These are phyloP conservation scores for Intubia oerlemansii DNA, from an alignment of 2,329 filamentous ascomycete species.

Conservation along the genomic window DNA sequence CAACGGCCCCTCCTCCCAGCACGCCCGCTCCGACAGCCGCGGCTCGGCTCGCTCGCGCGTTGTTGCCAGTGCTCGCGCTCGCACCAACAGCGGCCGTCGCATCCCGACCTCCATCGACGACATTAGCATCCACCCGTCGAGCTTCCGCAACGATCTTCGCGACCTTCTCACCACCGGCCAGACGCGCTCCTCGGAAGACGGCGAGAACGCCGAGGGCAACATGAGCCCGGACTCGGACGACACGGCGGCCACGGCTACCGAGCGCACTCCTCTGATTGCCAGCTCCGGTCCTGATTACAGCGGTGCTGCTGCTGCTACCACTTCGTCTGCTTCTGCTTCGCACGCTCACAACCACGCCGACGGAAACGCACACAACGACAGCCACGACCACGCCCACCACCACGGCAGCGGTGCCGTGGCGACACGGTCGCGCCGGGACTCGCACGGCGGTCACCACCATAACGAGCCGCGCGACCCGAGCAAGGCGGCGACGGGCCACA, in stretches of 20 bases:
- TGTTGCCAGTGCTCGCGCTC: no score
- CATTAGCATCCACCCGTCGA: constrained; percentile 73
- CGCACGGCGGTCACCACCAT: constrained; percentile 45
- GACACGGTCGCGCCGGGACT: constrained; percentile 21
- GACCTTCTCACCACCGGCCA: constrained; percentile 64
- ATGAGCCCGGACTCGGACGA: constrained; percentile 19
- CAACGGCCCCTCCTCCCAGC: constrained; percentile 3
- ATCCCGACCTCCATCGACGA: constrained; percentile 43
- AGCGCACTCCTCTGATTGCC: constrained; percentile 18
- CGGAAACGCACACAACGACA: constrained; percentile 11
- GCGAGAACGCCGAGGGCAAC: no score
- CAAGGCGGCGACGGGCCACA: constrained; percentile 45
- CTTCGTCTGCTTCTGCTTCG: constrained; percentile 11
- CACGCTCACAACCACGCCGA: constrained; percentile 10
- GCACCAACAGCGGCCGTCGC: constrained; percentile 23
- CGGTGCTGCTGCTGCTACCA: no score
- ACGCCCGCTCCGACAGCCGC: constrained; percentile 8
- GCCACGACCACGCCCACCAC: constrained; percentile 8
- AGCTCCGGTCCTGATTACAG: constrained; percentile 1
- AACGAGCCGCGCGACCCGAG: constrained; percentile 70
- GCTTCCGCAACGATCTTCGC: constrained; percentile 66
- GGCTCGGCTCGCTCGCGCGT: constrained; percentile 10
- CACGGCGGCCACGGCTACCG: constrained; percentile 16
- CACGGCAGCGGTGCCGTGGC: constrained; percentile 1
- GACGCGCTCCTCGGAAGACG: constrained; percentile 31